Conservation (phyloP, 768 basidiomycete genomes). For the Asterophora lycoperdoides region DNA sequence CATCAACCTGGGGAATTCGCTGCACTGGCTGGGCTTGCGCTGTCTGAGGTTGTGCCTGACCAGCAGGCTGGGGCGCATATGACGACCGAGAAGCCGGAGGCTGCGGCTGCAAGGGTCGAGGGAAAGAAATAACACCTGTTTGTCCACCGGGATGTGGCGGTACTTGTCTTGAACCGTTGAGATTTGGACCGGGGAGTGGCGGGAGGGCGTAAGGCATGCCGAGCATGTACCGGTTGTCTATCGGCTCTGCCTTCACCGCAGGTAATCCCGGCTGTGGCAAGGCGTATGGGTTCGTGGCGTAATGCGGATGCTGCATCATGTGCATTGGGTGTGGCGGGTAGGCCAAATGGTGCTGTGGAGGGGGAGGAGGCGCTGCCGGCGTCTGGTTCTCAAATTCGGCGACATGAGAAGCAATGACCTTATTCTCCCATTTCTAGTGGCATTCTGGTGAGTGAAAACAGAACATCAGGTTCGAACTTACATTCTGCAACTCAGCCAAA, state of each 20-base stretch:
- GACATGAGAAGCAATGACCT: slow-evolving; percentile 90
- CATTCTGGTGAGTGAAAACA: slow-evolving; percentile 14
- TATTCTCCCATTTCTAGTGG: slow-evolving; percentile 90
- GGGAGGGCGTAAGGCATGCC: slow-evolving; percentile 53
- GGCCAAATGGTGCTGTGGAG: slow-evolving; percentile 43
- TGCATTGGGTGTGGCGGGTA: slow-evolving; percentile 63
- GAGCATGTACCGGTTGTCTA: slow-evolving; percentile 66
- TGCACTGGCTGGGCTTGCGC: slow-evolving; percentile 9
- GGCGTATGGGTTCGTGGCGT: slow-evolving; percentile 50
- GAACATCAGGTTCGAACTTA: slow-evolving; percentile 40
- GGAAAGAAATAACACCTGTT: slow-evolving; percentile 54
- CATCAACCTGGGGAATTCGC: slow-evolving; percentile 77
- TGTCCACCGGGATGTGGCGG: slow-evolving; percentile 54
- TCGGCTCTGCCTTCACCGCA: slow-evolving; percentile 69
- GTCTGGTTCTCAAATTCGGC: slow-evolving; percentile 80
- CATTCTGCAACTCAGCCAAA: slow-evolving; percentile 81
- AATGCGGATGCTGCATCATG: slow-evolving; percentile 56
- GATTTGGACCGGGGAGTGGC: slow-evolving; percentile 59
- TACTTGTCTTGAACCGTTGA: slow-evolving; percentile 44
- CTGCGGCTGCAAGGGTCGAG: slow-evolving; percentile 31
- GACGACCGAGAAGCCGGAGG: slow-evolving; percentile 21
- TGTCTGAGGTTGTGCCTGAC: slow-evolving; percentile 8
- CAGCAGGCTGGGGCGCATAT: slow-evolving; percentile 20
- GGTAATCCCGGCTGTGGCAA: slow-evolving; percentile 37
- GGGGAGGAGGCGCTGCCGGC: slow-evolving; percentile 40